A percentile compares a stretch with the other conserved stretches of the same genome.
Conservation (phyloP, 345 rosid species). For the Lagerstroemia speciosa region DNA sequence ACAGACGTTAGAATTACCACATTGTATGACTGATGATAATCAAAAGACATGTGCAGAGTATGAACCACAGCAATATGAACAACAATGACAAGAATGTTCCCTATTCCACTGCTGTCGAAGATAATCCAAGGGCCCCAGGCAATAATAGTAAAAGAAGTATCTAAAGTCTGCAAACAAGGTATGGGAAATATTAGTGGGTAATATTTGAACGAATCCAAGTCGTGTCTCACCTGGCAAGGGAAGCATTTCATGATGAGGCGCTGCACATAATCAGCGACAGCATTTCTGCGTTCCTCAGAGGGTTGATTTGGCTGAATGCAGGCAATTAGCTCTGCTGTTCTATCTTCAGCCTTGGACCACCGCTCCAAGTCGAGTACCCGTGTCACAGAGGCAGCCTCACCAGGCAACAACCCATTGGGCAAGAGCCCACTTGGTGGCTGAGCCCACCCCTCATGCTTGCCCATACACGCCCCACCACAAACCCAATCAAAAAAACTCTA, state of each 20-base stretch:
- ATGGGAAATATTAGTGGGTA: background rate
- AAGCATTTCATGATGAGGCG: slow-evolving; percentile 75
- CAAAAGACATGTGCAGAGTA: background rate
- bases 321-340: slow-evolving; percentile 70
- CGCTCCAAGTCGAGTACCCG: slow-evolving; percentile 46
- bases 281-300: slow-evolving; percentile 77
- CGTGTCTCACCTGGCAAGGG: slow-evolving; percentile 46
- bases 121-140: background rate
- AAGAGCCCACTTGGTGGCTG: slow-evolving; percentile 52
- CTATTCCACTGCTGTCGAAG: background rate
- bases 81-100: background rate
- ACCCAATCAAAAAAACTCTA: slow-evolving; percentile 11
- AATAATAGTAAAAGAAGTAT: background rate
- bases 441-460: slow-evolving; percentile 65
- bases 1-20: background rate
- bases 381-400: slow-evolving; percentile 64
- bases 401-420: slow-evolving; percentile 75
- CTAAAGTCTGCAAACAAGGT: background rate
- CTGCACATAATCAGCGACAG: slow-evolving; percentile 73
- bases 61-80: background rate
- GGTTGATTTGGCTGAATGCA: slow-evolving; percentile 78
- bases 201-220: background rate
- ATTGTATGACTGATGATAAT: background rate
- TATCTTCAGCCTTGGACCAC: slow-evolving; percentile 81
- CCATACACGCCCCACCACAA: slow-evolving; percentile 56